Conservation (phyloP, 2,329 filamentous ascomycete species). For the Parastagonospora nodorum region DNA sequence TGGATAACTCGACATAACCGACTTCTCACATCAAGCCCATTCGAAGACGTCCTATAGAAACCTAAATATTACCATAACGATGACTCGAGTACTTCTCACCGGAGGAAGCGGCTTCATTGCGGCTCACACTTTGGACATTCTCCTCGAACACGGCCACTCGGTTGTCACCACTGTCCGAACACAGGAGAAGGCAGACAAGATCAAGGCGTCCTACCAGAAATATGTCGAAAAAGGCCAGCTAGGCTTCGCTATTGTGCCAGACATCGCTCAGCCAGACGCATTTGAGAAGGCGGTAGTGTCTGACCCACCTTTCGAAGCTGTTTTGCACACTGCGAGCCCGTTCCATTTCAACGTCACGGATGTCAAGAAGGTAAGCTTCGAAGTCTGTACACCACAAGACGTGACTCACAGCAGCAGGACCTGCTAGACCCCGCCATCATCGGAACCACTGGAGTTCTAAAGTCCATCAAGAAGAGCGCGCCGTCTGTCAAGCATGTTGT, state of each 20-base stretch:
- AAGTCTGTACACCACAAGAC: accelerated
- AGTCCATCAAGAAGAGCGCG: conserved; percentile 64
- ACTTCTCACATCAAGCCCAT: neutral
- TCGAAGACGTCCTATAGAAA: neutral
- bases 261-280: conserved; percentile 71
- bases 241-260: conserved; percentile 70
- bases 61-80: conserved; percentile 11
- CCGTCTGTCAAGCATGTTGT: conserved; percentile 74
- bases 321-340: conserved; percentile 59
- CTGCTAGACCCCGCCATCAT: conserved; percentile 66
- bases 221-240: conserved; percentile 61
- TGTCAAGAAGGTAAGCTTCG: conserved; percentile 61
- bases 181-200: conserved; percentile 65
- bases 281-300: conserved; percentile 68
- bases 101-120: conserved; percentile 70
- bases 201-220: conserved; percentile 59
- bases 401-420: conserved; percentile 37
- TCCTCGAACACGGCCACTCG: conserved; percentile 62
- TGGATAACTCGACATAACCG: neutral
- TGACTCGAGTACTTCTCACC: conserved; percentile 49
- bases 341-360: conserved; percentile 76
- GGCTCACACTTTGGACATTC: conserved; percentile 65
- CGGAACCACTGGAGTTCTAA: conserved; percentile 66
- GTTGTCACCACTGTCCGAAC: conserved; percentile 68
- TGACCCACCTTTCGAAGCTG: conserved; percentile 70